Evolutionary conservation across 441 rosid species (phyloP), one percentile per base, ranked within the genome.

Genomic region (Adansonia gregorii): DNA sequence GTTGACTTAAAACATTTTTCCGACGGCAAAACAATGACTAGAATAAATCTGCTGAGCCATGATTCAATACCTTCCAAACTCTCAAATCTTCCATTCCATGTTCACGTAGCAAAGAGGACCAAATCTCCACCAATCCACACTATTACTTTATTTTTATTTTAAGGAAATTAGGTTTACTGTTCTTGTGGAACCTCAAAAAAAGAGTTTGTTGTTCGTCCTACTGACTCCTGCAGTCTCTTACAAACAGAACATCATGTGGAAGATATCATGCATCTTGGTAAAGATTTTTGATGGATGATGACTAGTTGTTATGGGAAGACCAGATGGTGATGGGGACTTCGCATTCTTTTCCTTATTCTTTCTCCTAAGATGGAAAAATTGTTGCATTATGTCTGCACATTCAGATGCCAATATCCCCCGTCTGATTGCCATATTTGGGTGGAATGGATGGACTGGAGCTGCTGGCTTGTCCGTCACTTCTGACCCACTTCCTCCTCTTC

Each of bases 321-420:
- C 79, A 0, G 94, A 81, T 60, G 94, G 83, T 17, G 89, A 84
- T 46, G 82, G 87, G 24, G 78, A 46, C 31, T 66, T 93, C 65
- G 76, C 81, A 67, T 75, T 85, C 87, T 87, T 87, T 75, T 76
- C 86, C 76, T 89, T 91, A 81, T 89, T 92, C 90, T 82, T 92
- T 85, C 98, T 92, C 82, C 99, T 85, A 58, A 90, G 90, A 85
- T 92, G 98, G 86, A 96, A 94, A 83, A 96, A 96, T 71, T 91
- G 94, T 67, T 92, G 94, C 99, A 96, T 96, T 55, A 66, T 79
- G 77, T 92, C 93, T n/a, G 97, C 94, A 79, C 99, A 96, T 78
- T 94, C 96, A 20, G 90, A 79, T 66, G 86, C 92, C 67, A 96
- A 80, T 80, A 93, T 86, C 74, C 97, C 97, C 3, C 97, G 89